Evolutionary conservation across 345 rosid genomes (phyloP).

Genomic region (Euphorbia lathyris): DNA sequence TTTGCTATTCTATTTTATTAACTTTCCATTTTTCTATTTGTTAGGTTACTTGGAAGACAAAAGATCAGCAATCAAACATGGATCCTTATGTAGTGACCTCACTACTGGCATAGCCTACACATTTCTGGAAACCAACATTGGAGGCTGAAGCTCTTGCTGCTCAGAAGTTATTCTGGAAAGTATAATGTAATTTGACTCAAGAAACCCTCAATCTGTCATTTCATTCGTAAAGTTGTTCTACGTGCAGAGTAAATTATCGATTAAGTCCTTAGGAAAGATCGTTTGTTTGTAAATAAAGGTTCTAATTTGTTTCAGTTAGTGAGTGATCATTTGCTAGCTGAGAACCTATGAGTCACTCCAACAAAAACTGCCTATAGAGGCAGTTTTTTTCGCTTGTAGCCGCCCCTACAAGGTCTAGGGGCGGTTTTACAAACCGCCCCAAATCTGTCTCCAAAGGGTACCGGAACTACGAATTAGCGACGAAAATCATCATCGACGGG

Average conservation of each 20-base stretch:
- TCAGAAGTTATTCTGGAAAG: constrained; percentile 70
- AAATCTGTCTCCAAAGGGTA: too few species aligned
- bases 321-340: neutral
- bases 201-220: neutral
- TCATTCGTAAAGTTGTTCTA: neutral
- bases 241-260: neutral
- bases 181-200: constrained; percentile 32
- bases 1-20: constrained; percentile 17
- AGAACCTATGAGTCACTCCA: constrained; percentile 6
- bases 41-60: constrained; percentile 87
- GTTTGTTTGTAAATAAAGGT: constrained; percentile 35
- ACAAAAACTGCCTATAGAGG: too few species aligned
- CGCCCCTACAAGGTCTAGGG: too few species aligned
- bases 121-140: constrained; percentile 75
- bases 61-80: constrained; percentile 95
- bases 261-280: constrained; percentile 17
- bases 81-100: constrained; percentile 78
- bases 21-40: neutral
- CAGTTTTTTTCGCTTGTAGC: too few species aligned
- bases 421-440: too few species aligned
- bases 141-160: constrained; percentile 87
- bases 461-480: too few species aligned
- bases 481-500: too few species aligned
- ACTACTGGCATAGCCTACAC: constrained; percentile 68
- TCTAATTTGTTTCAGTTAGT: constrained; percentile 18